phyloP scores from a whole-genome alignment of 768 basidiomycete species.

The Naganishia antarctica region DNA sequence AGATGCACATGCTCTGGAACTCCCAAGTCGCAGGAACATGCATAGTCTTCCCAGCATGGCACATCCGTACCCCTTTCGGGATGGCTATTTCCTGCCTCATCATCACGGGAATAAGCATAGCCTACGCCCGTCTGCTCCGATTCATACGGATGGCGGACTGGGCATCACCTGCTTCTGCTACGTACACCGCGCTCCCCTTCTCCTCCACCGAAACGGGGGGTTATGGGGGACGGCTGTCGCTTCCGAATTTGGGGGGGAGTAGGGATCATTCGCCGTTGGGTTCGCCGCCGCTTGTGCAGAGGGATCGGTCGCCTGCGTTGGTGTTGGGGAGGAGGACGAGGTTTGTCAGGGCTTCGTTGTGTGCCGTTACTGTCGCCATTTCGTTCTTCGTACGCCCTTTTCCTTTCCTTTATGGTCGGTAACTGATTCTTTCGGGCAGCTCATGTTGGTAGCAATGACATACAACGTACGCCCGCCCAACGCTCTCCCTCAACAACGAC shows the following conservation, averaged over 20 bases:
- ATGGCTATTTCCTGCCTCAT: conserved; percentile 47
- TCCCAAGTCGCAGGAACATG: conserved; percentile 32
- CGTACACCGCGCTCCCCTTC: neutral
- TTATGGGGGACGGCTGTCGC: conserved; percentile 30
- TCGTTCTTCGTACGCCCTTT: conserved; percentile 44
- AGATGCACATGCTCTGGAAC: conserved; percentile 34
- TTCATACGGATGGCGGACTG: neutral
- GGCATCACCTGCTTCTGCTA: neutral
- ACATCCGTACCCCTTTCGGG: conserved; percentile 37
- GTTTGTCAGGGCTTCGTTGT: conserved; percentile 52
- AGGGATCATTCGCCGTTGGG: conserved; percentile 3
- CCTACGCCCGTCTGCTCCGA: neutral
- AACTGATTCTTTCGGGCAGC: conserved; percentile 7
- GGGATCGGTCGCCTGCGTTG: neutral
- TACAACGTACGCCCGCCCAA: conserved; percentile 66
- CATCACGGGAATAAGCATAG: neutral
- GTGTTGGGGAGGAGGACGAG: neutral
- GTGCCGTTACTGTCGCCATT: conserved; percentile 66
- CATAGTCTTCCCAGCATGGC: conserved; percentile 46
- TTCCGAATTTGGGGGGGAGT: conserved; percentile 31
- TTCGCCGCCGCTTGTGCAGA: neutral
- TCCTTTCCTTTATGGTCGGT: neutral
- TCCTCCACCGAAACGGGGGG: neutral
- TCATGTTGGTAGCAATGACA: conserved; percentile 93
- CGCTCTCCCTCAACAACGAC: neutral